Conservation (phyloP, 208 protist species). For the Angomonas deanei region DNA sequence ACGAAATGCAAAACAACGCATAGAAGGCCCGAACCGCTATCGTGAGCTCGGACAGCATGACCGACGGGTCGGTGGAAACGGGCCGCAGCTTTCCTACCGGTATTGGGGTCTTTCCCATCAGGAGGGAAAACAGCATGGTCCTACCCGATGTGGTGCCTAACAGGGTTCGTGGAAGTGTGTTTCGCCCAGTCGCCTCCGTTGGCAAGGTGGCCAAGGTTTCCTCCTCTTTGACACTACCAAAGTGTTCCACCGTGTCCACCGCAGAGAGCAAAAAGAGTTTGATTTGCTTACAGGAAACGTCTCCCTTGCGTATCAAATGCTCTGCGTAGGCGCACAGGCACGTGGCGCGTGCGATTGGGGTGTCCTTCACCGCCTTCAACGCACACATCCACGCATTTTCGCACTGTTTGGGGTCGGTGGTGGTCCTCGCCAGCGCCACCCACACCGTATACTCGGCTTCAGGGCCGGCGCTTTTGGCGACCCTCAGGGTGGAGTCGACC, state of each 20-base stretch:
- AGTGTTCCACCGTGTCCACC: slow-evolving; percentile 16
- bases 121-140: background rate
- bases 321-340: background rate
- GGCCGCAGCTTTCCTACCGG: too few species aligned
- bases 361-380: slow-evolving; percentile 24
- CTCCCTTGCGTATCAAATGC: background rate
- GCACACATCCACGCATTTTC: slow-evolving; percentile 42
- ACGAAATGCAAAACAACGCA: slow-evolving; percentile 26
- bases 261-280: slow-evolving; percentile 22
- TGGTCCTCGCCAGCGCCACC: slow-evolving; percentile 44
- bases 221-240: background rate
- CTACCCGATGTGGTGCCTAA: background rate
- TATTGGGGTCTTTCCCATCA: too few species aligned
- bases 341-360: slow-evolving; percentile 27
- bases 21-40: slow-evolving; percentile 28
- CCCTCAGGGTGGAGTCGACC: slow-evolving; percentile 23
- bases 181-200: background rate
- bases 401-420: slow-evolving; percentile 16
- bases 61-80: too few species aligned
- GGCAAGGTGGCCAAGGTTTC: background rate
- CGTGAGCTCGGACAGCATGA: slow-evolving; percentile 20
- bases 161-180: background rate
- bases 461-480: slow-evolving; percentile 38
- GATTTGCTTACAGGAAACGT: background rate
- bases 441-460: slow-evolving; percentile 64